phyloP scores from a whole-genome alignment of 805 yeast species.

The Lachancea sp. region DNA sequence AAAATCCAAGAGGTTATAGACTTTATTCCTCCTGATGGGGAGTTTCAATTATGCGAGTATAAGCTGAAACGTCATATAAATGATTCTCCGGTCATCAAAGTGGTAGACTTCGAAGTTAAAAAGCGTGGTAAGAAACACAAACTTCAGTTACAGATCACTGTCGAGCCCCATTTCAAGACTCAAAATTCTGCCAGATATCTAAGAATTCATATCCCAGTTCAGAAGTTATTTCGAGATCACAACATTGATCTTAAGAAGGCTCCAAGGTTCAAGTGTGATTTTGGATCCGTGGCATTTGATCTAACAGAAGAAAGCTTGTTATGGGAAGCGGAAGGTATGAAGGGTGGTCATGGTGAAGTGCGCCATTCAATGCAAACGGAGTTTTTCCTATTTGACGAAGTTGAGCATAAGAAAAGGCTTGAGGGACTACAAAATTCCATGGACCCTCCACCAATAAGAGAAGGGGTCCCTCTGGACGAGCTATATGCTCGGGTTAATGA shows the following conservation, averaged over 20 bases:
- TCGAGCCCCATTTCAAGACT: conserved; percentile 32
- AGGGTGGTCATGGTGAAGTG: conserved; percentile 48
- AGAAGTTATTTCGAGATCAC: conserved; percentile 32
- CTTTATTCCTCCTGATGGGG: conserved; percentile 89
- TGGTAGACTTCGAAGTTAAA: conserved; percentile 24
- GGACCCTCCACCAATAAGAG: conserved; percentile 36
- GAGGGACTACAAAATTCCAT: conserved; percentile 28
- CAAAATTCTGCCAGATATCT: conserved; percentile 32
- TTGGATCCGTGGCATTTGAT: conserved; percentile 65
- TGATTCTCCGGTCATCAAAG: conserved; percentile 36
- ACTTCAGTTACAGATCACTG: conserved; percentile 19
- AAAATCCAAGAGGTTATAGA: conserved; percentile 46
- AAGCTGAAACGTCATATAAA: conserved; percentile 30
- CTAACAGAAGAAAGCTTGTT: conserved; percentile 62
- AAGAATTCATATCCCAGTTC: conserved; percentile 29
- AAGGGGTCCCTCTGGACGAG: conserved; percentile 31
- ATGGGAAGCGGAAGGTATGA: conserved; percentile 66
- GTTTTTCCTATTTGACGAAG: conserved; percentile 33
- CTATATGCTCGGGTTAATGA: conserved; percentile 29
- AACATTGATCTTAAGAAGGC: conserved; percentile 40
- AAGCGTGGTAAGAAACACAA: conserved; percentile 16
- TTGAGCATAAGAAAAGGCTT: conserved; percentile 18
- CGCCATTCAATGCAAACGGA: conserved; percentile 52
- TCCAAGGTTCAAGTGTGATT: conserved; percentile 63
- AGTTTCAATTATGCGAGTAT: conserved; percentile 50